phyloP scores from a whole-genome alignment of 2,329 filamentous ascomycete species.

The Fusarium sp. region DNA sequence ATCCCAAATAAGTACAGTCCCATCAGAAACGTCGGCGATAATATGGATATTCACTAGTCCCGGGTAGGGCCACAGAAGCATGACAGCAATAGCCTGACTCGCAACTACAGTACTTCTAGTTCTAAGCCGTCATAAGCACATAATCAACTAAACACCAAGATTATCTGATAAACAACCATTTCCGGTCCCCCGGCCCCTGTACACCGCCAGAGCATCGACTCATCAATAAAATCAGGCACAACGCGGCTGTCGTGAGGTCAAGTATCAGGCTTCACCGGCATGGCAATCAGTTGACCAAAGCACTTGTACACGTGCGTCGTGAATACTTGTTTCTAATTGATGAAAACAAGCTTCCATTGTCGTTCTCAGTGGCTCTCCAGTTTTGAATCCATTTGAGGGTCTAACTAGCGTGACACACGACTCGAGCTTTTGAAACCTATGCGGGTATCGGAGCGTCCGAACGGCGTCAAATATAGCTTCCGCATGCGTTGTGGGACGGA shows the following conservation, averaged over 20 bases:
- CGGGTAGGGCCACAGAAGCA: not conserved
- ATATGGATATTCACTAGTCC: not conserved
- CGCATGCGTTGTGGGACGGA: slow-evolving; percentile 6
- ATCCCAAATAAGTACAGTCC: no score
- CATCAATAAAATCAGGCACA: not conserved
- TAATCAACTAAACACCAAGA: slow-evolving; percentile 8
- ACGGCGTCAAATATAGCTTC: slow-evolving; percentile 23
- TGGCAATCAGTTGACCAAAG: slow-evolving; percentile 4
- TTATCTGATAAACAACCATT: not conserved
- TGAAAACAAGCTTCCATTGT: not conserved
- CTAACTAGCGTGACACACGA: slow-evolving; percentile 32
- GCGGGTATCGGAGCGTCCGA: slow-evolving; percentile 25
- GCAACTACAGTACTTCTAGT: not conserved
- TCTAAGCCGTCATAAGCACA: slow-evolving; percentile 2
- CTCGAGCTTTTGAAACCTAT: slow-evolving; percentile 24
- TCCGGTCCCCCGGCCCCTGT: slow-evolving; percentile 12
- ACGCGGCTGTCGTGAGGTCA: not conserved
- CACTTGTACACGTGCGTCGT: slow-evolving; percentile 11
- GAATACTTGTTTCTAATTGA: slow-evolving; percentile 22
- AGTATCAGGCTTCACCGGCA: slow-evolving; percentile 25
- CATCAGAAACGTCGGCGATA: no score
- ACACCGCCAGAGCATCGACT: slow-evolving; percentile 11
- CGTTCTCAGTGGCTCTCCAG: slow-evolving; percentile 5
- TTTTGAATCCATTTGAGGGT: not conserved
- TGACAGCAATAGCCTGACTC: slow-evolving; percentile 18